Evolutionary conservation across 148 eudicot genomes (phyloP).

Genomic region (Amaranthus cruentus): DNA sequence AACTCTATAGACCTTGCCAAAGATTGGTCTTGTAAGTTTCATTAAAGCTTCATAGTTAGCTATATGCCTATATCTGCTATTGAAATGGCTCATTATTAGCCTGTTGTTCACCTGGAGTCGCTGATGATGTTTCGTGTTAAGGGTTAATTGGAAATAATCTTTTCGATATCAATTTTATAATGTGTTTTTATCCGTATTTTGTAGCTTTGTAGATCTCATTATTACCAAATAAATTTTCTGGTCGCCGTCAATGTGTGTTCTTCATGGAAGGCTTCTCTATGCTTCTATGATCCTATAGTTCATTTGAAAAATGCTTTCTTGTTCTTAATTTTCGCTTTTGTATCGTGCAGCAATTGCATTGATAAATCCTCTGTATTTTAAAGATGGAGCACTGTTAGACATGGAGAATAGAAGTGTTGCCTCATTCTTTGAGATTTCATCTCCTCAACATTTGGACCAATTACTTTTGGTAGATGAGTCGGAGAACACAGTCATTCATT

Average conservation of each 20-base stretch:
- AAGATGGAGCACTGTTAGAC: slow-evolving; percentile 55
- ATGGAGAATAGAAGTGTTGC: slow-evolving; percentile 55
- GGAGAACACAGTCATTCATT: slow-evolving; percentile 56
- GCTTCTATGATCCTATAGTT: background rate
- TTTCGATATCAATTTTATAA: too few relatives aligned
- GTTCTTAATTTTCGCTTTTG: slow-evolving; percentile 18
- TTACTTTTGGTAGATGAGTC: slow-evolving; percentile 45
- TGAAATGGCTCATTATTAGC: too few relatives aligned
- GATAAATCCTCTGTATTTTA: slow-evolving; percentile 66
- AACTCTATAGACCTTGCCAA: slow-evolving; percentile 38
- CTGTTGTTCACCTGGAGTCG: too few relatives aligned
- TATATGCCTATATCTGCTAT: background rate
- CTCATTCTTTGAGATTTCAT: slow-evolving; percentile 61
- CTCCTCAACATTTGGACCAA: slow-evolving; percentile 62
- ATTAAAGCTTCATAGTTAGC: background rate
- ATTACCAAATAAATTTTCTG: background rate
- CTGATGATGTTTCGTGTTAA: too few relatives aligned
- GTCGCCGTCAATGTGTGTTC: background rate
- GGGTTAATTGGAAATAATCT: too few relatives aligned
- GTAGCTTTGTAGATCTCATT: background rate
- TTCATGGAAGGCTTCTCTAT: background rate
- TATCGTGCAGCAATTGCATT: slow-evolving; percentile 68
- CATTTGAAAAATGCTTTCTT: background rate
- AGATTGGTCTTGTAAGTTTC: slow-evolving; percentile 65
- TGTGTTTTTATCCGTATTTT: too few relatives aligned